Evolutionary conservation across 1,284 basidiomycete species (phyloP).

Genomic region (Takashimella tepidaria): DNA sequence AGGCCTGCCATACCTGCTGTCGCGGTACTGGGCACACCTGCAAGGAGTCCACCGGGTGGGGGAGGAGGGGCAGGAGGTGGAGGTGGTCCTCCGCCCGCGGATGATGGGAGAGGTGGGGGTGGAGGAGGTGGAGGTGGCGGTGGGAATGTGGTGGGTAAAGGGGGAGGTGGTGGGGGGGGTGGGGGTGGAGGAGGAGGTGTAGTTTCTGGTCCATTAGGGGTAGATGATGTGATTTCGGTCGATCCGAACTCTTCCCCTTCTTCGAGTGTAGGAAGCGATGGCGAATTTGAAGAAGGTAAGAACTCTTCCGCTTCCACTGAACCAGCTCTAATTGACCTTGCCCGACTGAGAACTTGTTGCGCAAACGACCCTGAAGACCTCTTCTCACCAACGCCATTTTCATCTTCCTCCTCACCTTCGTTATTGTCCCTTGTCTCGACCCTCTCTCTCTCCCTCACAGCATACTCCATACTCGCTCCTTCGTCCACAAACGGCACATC

Average conservation of each 20-base stretch:
- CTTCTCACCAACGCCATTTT: constrained; percentile 44
- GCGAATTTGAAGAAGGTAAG: constrained; percentile 5
- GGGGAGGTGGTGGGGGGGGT: constrained; percentile 4
- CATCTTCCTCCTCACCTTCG: constrained; percentile 14
- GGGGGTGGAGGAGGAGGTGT: constrained; percentile 5
- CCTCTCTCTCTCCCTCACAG: no score
- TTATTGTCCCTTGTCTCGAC: constrained; percentile 10
- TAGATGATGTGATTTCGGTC: constrained; percentile 12
- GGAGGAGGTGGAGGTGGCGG: constrained; percentile 28
- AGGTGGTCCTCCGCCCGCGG: constrained; percentile 7
- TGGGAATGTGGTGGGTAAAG: constrained; percentile 11
- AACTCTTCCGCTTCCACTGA: constrained; percentile 14
- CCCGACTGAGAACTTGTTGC: constrained; percentile 15
- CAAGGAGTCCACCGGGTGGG: constrained; percentile 43
- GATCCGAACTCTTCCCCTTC: constrained; percentile 40
- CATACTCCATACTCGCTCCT: constrained; percentile 17
- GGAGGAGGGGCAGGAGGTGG: constrained; percentile 29
- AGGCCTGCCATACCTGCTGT: constrained; percentile 36
- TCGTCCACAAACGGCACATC: constrained; percentile 48
- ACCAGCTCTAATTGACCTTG: constrained; percentile 9
- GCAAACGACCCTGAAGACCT: constrained; percentile 10
- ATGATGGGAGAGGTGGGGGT: constrained; percentile 17
- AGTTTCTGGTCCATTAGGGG: constrained; percentile 8
- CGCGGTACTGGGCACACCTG: constrained; percentile 3
- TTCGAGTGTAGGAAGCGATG: constrained; percentile 44